Percentiles rank a stretch among this genome's conserved stretches.
phyloP scores from a whole-genome alignment of 768 basidiomycete species.

The Royoungia palumana region DNA sequence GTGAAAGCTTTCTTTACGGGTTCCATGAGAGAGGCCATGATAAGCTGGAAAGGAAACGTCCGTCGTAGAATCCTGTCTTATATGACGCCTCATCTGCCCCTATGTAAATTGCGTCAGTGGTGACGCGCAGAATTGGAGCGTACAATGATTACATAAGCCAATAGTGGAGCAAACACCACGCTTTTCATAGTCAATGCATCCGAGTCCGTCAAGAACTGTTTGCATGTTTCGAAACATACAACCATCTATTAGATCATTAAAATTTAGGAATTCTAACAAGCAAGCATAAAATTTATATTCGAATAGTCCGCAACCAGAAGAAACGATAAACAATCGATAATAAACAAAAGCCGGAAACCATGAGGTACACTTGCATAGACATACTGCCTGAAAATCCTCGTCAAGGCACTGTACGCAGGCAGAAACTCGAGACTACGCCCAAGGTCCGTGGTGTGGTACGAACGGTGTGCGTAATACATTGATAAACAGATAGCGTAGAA shows the following conservation, averaged over 20 bases:
- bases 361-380: constrained; percentile 10
- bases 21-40: constrained; percentile 16
- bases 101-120: constrained; percentile 25
- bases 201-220: too few species aligned
- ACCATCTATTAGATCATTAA: constrained; percentile 16
- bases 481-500: constrained; percentile 40
- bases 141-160: too few species aligned
- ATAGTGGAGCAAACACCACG: too few species aligned
- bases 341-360: not conserved
- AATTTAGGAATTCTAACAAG: not conserved
- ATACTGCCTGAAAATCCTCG: constrained; percentile 25
- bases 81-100: constrained; percentile 5
- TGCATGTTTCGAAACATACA: too few species aligned
- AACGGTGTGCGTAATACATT: constrained; percentile 65
- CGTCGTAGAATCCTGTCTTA: not conserved
- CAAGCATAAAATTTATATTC: constrained; percentile 1
- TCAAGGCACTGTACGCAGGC: constrained; percentile 22
- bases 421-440: constrained; percentile 58
- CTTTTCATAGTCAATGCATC: too few species aligned
- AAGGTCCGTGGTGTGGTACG: constrained; percentile 49
- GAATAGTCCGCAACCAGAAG: constrained; percentile 13
- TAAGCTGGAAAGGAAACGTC: not conserved
- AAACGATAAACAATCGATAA: constrained; percentile 4
- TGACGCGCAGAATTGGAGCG: constrained; percentile 8
- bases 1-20: constrained; percentile 14